Base-by-base conservation (phyloP, 164 flowering plant genomes). In the Umbellularia californica region DNA sequence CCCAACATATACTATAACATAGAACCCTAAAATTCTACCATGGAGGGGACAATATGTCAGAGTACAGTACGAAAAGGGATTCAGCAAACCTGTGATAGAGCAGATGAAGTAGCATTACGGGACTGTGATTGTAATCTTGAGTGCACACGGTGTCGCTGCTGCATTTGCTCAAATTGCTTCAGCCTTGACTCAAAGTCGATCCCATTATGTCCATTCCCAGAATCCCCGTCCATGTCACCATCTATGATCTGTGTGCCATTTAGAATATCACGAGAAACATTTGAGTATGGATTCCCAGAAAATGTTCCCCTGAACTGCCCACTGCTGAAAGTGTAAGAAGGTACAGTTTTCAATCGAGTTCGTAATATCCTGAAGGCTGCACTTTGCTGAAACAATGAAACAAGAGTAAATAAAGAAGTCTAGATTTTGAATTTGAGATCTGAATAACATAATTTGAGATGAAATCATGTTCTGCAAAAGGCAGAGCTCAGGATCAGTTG, bases 321-420 rank as follows among this genome's bases (percentile, higher is more conserved):
- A 41, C 84, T 83, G 71, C 68, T 87, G 76, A 91, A 85, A 60
- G 90, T 85, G 80, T 82, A 86, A 20, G 95, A 75, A 70, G 98
- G 97, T 23, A 94, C 92, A 50, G 94, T 87, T 81, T 84, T 92
- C 72, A 94, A 78, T 58, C 97, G 88, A 71, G 94, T 94, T 65
- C 89, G 79, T 51, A 92, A 78, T 71, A 88, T 88, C 85, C 88
- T 92, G 80, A 94, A 94, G 63, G 97, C 98, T 6, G 87, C 87
- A 83, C 97, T 94, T 94, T 92, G 98, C 98, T 94, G 92, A 85
- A 86, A 24, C 23, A 27, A 13, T 12, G 22, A 58, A 24, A 52
- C 11, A 63, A 15, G 27, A 15, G 60, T 35, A 58, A 30, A 72
- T 19, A 14, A 55, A 17, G 60, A 55, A 0, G 60, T 55, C 60